phyloP scores from a whole-genome alignment of 805 yeast genomes.

The Hanseniaspora lachancei region DNA sequence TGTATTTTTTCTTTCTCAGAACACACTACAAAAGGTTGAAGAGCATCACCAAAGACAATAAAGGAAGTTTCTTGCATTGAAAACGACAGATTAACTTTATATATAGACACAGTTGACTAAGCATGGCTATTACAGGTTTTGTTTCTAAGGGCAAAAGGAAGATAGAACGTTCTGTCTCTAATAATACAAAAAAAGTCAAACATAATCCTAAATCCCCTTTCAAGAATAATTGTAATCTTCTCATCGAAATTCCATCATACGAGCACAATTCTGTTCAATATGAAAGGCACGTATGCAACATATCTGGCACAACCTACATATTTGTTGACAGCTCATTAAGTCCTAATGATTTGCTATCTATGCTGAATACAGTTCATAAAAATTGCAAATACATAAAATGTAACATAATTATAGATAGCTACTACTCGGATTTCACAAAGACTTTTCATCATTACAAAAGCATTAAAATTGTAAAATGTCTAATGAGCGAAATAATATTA shows the following conservation, averaged over 20 bases:
- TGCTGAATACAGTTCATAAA: not conserved
- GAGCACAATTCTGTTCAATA: not conserved
- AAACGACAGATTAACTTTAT: no score
- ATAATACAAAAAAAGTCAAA: not conserved
- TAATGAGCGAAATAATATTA: conserved; percentile 4
- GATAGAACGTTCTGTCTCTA: not conserved
- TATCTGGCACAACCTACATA: not conserved
- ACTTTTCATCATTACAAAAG: not conserved
- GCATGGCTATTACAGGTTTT: not conserved
- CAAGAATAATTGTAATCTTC: not conserved
- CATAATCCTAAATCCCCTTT: not conserved
- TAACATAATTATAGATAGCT: not conserved
- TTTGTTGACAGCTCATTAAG: not conserved
- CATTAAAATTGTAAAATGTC: not conserved
- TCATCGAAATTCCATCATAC: not conserved
- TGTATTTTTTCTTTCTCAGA: no score
- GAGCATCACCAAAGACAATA: no score
- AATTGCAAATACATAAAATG: not conserved
- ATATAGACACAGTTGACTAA: not conserved
- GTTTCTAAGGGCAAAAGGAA: not conserved
- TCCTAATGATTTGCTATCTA: not conserved
- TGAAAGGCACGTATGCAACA: not conserved
- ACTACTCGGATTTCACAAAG: conserved; percentile 1
- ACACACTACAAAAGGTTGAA: no score
- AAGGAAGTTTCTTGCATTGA: no score